phyloP scores from a whole-genome alignment of 768 basidiomycete genomes.

The Dacryopinax primogenitus region DNA sequence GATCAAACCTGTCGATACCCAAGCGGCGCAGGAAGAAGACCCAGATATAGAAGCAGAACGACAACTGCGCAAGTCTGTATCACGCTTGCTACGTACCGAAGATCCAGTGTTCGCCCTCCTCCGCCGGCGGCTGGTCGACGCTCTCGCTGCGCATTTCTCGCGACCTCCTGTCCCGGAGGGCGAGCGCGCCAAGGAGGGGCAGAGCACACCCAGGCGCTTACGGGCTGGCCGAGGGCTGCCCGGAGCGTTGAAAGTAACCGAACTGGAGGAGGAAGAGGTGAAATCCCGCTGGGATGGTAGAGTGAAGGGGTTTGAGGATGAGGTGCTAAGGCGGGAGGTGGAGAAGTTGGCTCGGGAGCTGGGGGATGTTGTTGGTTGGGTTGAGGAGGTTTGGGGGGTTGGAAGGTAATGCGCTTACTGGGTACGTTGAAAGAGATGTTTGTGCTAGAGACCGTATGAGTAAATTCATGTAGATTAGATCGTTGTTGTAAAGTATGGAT shows the following conservation, averaged over 20 bases:
- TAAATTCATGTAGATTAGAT: background rate
- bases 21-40: background rate
- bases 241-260: background rate
- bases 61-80: conserved; percentile 36
- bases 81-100: conserved; percentile 44
- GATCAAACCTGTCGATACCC: background rate
- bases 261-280: background rate
- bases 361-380: background rate
- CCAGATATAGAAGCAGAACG: conserved; percentile 36
- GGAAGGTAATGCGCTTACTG: background rate
- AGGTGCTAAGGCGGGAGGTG: conserved; percentile 37
- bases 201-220: background rate
- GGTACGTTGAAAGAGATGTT: background rate
- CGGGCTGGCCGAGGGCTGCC: background rate
- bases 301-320: conserved; percentile 59
- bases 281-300: background rate
- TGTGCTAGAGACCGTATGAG: too few relatives aligned
- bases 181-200: too few relatives aligned
- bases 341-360: conserved; percentile 24
- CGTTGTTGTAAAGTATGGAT: background rate
- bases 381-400: conserved; percentile 3
- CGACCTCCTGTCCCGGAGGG: background rate
- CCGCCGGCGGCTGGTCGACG: conserved; percentile 43
- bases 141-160: conserved; percentile 25
- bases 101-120: conserved; percentile 59